These are phyloP conservation scores for Eucalyptus microcorys DNA, from an alignment of 345 rosid species.

Conservation along the genomic window DNA sequence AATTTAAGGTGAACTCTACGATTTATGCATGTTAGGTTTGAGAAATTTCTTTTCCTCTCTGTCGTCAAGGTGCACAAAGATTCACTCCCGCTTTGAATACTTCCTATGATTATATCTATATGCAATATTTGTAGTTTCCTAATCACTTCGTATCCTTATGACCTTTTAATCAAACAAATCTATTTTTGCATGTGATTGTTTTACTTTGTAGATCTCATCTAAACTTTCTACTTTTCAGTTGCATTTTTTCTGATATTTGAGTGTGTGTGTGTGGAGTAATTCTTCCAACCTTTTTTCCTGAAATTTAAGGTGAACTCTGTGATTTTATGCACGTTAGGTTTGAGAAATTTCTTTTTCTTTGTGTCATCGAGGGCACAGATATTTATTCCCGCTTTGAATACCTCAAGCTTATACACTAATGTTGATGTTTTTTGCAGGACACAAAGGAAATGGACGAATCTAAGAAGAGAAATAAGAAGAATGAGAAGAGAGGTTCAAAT, in stretches of 20 bases:
- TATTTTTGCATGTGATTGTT: not conserved
- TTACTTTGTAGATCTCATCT: not conserved
- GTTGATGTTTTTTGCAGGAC: constrained; percentile 5
- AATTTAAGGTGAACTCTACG: not conserved
- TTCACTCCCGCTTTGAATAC: not conserved
- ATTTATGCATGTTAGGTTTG: not conserved
- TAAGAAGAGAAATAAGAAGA: constrained; percentile 1
- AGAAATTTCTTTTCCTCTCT: not conserved
- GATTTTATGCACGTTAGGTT: not conserved
- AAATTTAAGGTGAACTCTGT: not conserved
- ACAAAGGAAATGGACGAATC: constrained; percentile 8
- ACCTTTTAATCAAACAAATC: not conserved
- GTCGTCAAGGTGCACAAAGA: not conserved
- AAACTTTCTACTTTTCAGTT: not conserved
- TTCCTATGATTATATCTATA: not conserved
- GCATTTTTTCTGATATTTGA: not conserved
- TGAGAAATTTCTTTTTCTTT: not conserved
- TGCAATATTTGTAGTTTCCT: not conserved
- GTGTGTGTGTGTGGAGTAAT: not conserved
- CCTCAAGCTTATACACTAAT: not conserved
- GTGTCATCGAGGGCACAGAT: not conserved
- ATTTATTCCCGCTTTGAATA: not conserved
- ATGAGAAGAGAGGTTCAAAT: constrained; percentile 12
- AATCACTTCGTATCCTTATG: not conserved
- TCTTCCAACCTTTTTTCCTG: not conserved